These are phyloP conservation scores for Hondaea fermentalgiana DNA, from an alignment of 108 stramenopile species.

Conservation along the genomic window DNA sequence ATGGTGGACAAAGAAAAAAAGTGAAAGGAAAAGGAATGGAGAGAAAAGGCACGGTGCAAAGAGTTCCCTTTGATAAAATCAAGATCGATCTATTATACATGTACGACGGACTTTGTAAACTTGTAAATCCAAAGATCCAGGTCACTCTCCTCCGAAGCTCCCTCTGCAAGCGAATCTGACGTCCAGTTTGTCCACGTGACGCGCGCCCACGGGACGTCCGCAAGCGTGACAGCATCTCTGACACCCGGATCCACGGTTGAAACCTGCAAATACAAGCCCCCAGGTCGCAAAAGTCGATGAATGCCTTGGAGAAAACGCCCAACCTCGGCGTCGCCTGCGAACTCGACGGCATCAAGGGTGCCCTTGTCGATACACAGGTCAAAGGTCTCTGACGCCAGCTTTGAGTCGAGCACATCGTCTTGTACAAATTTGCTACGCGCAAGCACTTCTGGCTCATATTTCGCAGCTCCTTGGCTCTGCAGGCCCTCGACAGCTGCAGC, in stretches of 20 bases:
- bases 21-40: not conserved
- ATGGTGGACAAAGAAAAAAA: no score
- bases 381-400: not conserved
- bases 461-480: not conserved
- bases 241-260: not conserved
- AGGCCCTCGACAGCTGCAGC: not conserved
- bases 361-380: not conserved
- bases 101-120: not conserved
- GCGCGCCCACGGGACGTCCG: not conserved
- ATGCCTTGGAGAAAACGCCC: not conserved
- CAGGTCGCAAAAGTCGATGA: not conserved
- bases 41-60: not conserved
- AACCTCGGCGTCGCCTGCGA: not conserved
- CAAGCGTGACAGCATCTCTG: not conserved
- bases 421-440: not conserved
- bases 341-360: not conserved
- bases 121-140: not conserved
- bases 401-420: not conserved
- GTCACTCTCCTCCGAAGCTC: no score
- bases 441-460: not conserved
- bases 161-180: not conserved
- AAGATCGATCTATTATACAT: not conserved
- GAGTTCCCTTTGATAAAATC: not conserved
- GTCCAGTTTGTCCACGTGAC: not conserved
- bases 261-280: not conserved